A percentile compares a stretch with the other conserved stretches of the same genome.
Evolutionary conservation across 2,329 filamentous ascomycete species (phyloP).

Genomic region (Penicillium sp.): DNA sequence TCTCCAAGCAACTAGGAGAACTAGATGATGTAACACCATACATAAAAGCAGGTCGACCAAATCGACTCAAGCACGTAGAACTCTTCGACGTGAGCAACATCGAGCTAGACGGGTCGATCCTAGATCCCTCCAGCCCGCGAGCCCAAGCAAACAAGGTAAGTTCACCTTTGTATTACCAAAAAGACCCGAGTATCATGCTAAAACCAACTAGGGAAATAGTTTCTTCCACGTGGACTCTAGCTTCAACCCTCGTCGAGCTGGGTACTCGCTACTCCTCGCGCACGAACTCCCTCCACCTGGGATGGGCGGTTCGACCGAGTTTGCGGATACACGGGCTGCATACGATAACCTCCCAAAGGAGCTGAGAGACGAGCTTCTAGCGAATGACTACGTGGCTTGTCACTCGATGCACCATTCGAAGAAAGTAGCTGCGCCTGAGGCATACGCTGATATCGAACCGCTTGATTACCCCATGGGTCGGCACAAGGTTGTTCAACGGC

Average conservation of each 20-base stretch:
- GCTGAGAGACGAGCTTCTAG: conserved; percentile 33
- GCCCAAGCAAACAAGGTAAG: conserved; percentile 16
- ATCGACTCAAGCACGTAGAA: conserved; percentile 52
- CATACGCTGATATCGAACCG: conserved; percentile 50
- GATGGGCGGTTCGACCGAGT: conserved; percentile 42
- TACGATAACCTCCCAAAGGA: conserved; percentile 48
- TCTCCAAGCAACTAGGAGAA: conserved; percentile 55
- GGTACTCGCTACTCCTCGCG: conserved; percentile 55
- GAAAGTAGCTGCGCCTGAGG: conserved; percentile 53
- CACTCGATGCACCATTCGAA: conserved; percentile 56
- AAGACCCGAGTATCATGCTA: too few relatives aligned
- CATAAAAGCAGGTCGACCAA: conserved; percentile 16
- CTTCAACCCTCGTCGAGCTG: conserved; percentile 58
- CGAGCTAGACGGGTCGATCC: too few relatives aligned
- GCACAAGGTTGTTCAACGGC: conserved; percentile 54
- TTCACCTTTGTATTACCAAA: conserved; percentile 34
- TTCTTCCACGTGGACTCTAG: conserved; percentile 59
- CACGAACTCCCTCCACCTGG: conserved; percentile 51
- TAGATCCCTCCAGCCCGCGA: too few relatives aligned
- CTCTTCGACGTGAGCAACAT: conserved; percentile 60
- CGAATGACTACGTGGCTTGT: conserved; percentile 48
- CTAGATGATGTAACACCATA: conserved; percentile 51
- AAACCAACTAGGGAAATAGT: conserved; percentile 43
- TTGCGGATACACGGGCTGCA: conserved; percentile 55
- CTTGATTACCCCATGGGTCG: conserved; percentile 38